Evolutionary conservation across 805 yeast genomes (phyloP).

Genomic region (Sugiyamaella valdiviana): DNA sequence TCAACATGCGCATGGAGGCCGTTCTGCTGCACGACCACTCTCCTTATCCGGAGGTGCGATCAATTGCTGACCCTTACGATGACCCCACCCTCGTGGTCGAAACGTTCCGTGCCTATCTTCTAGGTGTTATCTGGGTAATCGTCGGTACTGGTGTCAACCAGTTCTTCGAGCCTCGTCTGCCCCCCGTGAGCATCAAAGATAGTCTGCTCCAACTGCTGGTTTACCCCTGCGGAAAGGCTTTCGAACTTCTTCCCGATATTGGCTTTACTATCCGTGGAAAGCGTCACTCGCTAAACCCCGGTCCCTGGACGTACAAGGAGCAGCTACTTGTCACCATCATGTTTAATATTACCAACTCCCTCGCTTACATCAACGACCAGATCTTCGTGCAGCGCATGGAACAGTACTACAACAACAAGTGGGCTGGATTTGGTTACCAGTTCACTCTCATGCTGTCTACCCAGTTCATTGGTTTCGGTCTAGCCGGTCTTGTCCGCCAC

Average conservation of each 20-base stretch:
- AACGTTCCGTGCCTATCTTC: constrained; percentile 47
- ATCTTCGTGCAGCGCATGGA: constrained; percentile 24
- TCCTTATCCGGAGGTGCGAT: constrained; percentile 53
- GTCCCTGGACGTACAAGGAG: constrained; percentile 61
- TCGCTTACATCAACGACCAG: constrained; percentile 23
- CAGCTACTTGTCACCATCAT: constrained; percentile 54
- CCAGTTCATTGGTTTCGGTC: constrained; percentile 48
- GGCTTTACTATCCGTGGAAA: constrained; percentile 37
- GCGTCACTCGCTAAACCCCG: constrained; percentile 47
- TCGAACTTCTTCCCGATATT: constrained; percentile 35
- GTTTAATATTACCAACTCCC: constrained; percentile 24
- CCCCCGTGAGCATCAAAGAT: constrained; percentile 39
- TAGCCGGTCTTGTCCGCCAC: constrained; percentile 50
- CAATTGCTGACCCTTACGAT: constrained; percentile 41
- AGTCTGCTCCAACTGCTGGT: constrained; percentile 42
- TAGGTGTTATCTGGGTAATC: constrained; percentile 47
- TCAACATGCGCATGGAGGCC: constrained; percentile 32
- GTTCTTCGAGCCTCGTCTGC: constrained; percentile 51
- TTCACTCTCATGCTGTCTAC: constrained; percentile 41
- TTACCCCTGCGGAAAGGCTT: constrained; percentile 49
- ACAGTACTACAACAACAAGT: constrained; percentile 16
- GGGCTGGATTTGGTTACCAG: constrained; percentile 42
- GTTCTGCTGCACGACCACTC: constrained; percentile 37
- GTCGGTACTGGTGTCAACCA: constrained; percentile 51
- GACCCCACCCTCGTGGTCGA: constrained; percentile 43